These are phyloP conservation scores for Skeletonema tropicum DNA, from an alignment of 108 stramenopile genomes.

Conservation along the genomic window DNA sequence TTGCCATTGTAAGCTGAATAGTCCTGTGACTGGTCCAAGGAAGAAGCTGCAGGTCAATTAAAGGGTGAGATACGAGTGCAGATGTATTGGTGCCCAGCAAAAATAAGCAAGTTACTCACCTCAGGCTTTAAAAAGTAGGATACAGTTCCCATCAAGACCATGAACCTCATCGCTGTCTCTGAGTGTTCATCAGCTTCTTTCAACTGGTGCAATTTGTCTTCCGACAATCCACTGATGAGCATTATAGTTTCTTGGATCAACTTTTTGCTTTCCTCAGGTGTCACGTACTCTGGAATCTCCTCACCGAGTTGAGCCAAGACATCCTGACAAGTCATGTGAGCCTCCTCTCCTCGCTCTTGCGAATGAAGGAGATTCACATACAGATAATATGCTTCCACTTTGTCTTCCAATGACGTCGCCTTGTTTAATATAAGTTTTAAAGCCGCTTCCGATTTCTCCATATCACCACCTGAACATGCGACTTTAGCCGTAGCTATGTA, in stretches of 20 bases:
- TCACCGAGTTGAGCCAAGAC: too few species aligned
- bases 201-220: conserved; percentile 25
- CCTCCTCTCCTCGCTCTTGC: background rate
- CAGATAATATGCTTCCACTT: conserved; percentile 30
- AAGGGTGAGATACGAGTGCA: background rate
- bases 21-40: background rate
- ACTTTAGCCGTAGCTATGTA: conserved; percentile 4
- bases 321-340: conserved; percentile 15
- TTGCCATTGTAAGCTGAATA: conserved; percentile 14
- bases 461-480: conserved; percentile 13
- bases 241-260: conserved; percentile 8
- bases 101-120: background rate
- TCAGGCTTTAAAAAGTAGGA: conserved; percentile 14
- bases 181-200: conserved; percentile 11
- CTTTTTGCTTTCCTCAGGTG: background rate
- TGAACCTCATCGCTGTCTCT: conserved; percentile 21
- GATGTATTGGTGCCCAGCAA: background rate
- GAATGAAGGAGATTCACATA: conserved; percentile 1
- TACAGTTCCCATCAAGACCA: background rate
- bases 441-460: conserved; percentile 13
- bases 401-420: conserved; percentile 21
- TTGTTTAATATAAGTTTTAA: conserved; percentile 8
- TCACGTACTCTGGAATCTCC: conserved; percentile 16
- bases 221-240: conserved; percentile 1
- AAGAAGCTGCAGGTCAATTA: background rate